Conservation (phyloP, 2,329 filamentous ascomycete species). For the Tolypocladium nubicola region DNA sequence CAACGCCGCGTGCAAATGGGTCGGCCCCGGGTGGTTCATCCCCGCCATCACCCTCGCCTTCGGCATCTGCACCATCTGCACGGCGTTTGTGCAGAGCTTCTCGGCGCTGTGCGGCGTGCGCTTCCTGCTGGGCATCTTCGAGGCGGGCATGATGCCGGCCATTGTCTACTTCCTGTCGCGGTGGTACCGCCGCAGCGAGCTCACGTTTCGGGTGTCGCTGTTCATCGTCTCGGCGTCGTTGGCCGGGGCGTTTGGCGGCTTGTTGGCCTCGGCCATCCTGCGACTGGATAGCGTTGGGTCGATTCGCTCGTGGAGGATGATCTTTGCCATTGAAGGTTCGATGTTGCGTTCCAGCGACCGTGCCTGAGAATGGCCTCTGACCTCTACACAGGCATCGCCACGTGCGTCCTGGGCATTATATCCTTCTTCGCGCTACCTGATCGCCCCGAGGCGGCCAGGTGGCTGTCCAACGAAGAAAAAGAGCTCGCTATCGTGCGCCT, state of each 20-base stretch:
- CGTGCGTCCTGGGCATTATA: constrained; percentile 39
- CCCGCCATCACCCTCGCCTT: constrained; percentile 46
- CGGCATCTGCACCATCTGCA: constrained; percentile 48
- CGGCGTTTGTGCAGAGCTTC: constrained; percentile 46
- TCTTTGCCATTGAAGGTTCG: constrained; percentile 52
- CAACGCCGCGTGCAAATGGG: constrained; percentile 51
- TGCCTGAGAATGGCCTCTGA: background rate
- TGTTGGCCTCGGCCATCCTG: constrained; percentile 52
- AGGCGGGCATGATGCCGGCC: constrained; percentile 55
- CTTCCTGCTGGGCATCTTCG: constrained; percentile 50
- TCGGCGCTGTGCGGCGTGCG: constrained; percentile 40
- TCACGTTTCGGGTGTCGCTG: constrained; percentile 50
- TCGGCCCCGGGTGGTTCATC: constrained; percentile 57
- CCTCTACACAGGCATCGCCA: constrained; percentile 41
- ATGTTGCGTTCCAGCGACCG: background rate
- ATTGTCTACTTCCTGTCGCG: constrained; percentile 55
- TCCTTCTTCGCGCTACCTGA: constrained; percentile 54
- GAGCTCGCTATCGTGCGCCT: constrained; percentile 51
- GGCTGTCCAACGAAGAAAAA: constrained; percentile 53
- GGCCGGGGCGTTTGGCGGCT: constrained; percentile 56
- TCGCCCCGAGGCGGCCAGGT: constrained; percentile 53
- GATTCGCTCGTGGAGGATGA: constrained; percentile 55
- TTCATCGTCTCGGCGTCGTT: constrained; percentile 58
- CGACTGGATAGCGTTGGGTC: constrained; percentile 45
- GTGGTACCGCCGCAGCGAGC: constrained; percentile 53